Conservation (phyloP, 2,329 filamentous ascomycete species). For the Fusarium sp. region DNA sequence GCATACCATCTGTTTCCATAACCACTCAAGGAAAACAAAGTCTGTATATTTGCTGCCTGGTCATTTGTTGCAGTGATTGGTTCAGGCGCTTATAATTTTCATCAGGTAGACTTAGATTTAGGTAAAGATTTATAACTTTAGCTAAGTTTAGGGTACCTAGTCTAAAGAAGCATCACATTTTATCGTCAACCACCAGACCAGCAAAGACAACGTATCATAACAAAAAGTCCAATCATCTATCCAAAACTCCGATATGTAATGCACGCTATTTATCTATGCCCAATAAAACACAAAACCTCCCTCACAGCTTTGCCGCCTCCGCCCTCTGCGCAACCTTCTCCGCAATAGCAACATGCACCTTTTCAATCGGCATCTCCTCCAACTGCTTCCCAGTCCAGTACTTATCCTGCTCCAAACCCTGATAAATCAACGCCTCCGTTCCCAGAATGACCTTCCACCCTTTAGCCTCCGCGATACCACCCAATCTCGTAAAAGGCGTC, state of each 20-base stretch:
- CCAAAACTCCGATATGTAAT: constrained; percentile 7
- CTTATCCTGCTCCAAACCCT: constrained; percentile 73
- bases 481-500: constrained; percentile 71
- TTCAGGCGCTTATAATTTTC: fast-evolving
- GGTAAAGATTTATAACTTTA: background rate
- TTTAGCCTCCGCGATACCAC: constrained; percentile 63
- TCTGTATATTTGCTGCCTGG: background rate
- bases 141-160: background rate
- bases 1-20: fast-evolving
- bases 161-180: background rate
- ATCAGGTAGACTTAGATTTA: background rate
- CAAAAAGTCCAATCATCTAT: background rate
- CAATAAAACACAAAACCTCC: background rate
- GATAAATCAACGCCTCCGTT: constrained; percentile 80
- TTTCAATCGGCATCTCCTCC: constrained; percentile 54
- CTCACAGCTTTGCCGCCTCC: constrained; percentile 26
- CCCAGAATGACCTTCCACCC: constrained; percentile 80
- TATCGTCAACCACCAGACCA: fast-evolving
- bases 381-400: constrained; percentile 71
- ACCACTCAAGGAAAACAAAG: background rate
- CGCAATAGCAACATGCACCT: constrained; percentile 37
- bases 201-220: background rate
- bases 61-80: no score
- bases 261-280: constrained; percentile 17
- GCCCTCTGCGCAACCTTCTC: constrained; percentile 40